Evolutionary conservation across 2,329 filamentous ascomycete species (phyloP), one percentile per base, ranked within the genome.

Genomic region (Ophiognomonia clavigignenti-juglandacearum): DNA sequence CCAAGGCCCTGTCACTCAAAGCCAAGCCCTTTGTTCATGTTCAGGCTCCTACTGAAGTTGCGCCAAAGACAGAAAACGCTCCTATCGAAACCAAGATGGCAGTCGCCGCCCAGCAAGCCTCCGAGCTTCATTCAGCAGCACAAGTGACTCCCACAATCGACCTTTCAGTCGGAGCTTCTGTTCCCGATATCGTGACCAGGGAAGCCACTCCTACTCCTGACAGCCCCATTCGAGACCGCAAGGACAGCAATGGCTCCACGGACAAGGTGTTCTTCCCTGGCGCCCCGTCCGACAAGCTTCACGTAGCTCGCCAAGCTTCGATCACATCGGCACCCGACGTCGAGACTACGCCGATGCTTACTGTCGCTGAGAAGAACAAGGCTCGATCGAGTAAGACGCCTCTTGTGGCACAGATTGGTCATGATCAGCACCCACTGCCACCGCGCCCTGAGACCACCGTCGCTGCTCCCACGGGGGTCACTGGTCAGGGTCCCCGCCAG

Each of bases 241-340:
- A 41, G 29, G 38, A 45, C 14, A 36, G 18, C 26, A 38, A 36
- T 10, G 37, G 35, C 10, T 45, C 40, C n/a, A 34, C 22, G 8
- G 41, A 45, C 23, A 42, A 51, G 11, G 40, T 48, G 10, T 39
- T 44, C 32, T 38, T 45, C 13, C 27, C 38, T 9, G 36, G 41
- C 6, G 36, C 41, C 11, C 20, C 39, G 5, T 41, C 40, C 19
- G 40, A 44, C 14, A 37, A 35, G 16, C 22, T 51, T 11, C 40
- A 44, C 32, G 37, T 39, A 13, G 20, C 29, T 7, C 37, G 48
- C 20, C 45, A 47, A 19, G 31, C 43, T 10, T 48, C 45, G 5
- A n/a, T 23, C 22, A 32, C 43, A 14, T 48, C 48, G 26, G 42
- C 48, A 7, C 48, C 48, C 41, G 45, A 24, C 14, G 31, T 44